Evolutionary conservation across 2,329 filamentous ascomycete genomes (phyloP).

Genomic region (Onygenales sp.): DNA sequence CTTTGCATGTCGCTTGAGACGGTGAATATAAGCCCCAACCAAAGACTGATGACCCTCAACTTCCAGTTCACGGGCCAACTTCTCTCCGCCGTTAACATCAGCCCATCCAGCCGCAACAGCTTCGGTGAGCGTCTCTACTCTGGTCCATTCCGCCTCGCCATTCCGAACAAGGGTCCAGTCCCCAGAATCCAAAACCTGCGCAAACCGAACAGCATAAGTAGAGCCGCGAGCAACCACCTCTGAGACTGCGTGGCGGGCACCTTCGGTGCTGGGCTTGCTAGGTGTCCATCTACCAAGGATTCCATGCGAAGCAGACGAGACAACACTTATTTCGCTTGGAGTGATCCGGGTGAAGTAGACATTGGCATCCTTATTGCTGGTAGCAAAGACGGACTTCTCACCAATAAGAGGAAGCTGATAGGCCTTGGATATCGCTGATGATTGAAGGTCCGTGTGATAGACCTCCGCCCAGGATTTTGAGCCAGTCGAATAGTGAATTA

Average conservation of each 20-base stretch:
- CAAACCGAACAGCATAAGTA: conserved; percentile 68
- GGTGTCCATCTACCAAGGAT: conserved; percentile 65
- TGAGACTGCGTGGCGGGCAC: conserved; percentile 59
- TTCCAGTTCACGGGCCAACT: conserved; percentile 70
- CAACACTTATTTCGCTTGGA: conserved; percentile 60
- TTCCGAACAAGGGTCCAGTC: conserved; percentile 83
- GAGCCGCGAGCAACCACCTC: conserved; percentile 69
- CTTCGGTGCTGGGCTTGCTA: conserved; percentile 35
- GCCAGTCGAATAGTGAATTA: conserved; percentile 68
- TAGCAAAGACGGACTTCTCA: conserved; percentile 66
- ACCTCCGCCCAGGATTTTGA: conserved; percentile 72
- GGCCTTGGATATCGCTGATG: conserved; percentile 59
- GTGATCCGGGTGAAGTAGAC: conserved; percentile 84
- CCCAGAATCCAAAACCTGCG: conserved; percentile 53
- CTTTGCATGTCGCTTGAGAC: conserved; percentile 68
- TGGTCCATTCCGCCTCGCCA: conserved; percentile 68
- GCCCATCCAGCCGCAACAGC: conserved; percentile 73
- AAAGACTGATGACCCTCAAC: conserved; percentile 78
- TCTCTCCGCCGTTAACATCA: conserved; percentile 62
- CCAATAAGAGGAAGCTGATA: conserved; percentile 67
- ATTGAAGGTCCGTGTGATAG: conserved; percentile 70
- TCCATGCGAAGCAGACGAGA: conserved; percentile 68
- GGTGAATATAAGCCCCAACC: conserved; percentile 74
- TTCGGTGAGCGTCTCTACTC: conserved; percentile 72
- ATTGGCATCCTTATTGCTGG: conserved; percentile 66